These are phyloP conservation scores for Nakazawaea wickerhamii DNA, from an alignment of 805 yeast genomes.

Conservation along the genomic window DNA sequence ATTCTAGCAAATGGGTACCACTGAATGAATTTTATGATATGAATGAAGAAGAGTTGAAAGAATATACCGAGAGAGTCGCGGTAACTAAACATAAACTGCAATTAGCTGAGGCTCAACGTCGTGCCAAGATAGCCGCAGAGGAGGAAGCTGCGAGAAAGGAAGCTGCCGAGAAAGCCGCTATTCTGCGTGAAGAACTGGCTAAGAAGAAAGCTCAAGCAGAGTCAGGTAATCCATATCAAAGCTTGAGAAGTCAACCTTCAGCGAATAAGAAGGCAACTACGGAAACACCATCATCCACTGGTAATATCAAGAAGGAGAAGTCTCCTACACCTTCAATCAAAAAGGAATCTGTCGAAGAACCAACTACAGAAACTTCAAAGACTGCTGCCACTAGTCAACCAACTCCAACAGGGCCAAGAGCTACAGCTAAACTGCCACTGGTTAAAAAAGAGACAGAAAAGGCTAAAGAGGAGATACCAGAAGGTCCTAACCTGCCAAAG, in stretches of 20 bases:
- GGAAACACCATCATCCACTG: background rate
- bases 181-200: no score
- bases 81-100: slow-evolving; percentile 18
- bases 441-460: background rate
- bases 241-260: background rate
- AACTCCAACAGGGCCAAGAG: background rate
- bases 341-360: no score
- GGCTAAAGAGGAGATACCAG: background rate
- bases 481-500: background rate
- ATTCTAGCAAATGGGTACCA: slow-evolving; percentile 44
- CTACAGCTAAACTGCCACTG: background rate
- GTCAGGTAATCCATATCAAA: background rate
- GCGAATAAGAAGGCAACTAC: background rate
- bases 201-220: no score
- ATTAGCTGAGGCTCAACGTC: slow-evolving; percentile 16
- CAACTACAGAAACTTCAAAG: no score
- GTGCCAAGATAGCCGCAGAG: slow-evolving; percentile 16
- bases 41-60: slow-evolving; percentile 35
- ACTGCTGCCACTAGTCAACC: background rate
- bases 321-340: background rate
- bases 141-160: slow-evolving; percentile 15
- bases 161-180: background rate
- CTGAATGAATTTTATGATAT: slow-evolving; percentile 53
- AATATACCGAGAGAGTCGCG: slow-evolving; percentile 20
- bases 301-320: no score